Conservation (phyloP, 2,329 filamentous ascomycete genomes). For the Cladorrhinum sp. region DNA sequence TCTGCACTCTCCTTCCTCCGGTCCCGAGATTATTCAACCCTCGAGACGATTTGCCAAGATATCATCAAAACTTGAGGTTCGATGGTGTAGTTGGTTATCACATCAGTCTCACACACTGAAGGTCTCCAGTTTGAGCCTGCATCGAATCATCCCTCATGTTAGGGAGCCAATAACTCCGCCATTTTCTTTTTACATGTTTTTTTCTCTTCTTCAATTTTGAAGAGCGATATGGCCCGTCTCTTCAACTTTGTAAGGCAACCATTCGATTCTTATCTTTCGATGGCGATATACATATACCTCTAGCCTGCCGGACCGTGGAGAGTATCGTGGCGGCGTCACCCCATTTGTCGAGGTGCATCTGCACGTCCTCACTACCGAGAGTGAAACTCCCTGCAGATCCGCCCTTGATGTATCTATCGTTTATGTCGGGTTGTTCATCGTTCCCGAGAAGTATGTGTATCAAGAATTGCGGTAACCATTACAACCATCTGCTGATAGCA, state of each 20-base stretch:
- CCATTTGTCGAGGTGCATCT: background rate
- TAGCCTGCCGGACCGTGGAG: no score
- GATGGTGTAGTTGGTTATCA: slow-evolving; percentile 4
- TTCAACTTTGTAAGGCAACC: no score
- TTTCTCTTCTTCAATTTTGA: no score
- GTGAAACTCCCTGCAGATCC: background rate
- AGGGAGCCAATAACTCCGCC: no score
- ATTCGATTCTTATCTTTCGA: background rate
- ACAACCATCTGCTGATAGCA: no score
- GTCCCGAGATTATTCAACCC: background rate
- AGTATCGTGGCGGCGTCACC: background rate
- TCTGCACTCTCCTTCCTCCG: background rate
- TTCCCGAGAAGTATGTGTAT: background rate
- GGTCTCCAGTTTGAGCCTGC: background rate
- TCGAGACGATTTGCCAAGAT: background rate
- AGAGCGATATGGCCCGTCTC: no score
- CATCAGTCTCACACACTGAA: background rate
- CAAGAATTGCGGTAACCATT: background rate
- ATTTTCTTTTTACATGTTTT: no score
- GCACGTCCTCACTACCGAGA: background rate
- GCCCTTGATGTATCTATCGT: background rate
- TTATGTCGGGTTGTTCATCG: background rate
- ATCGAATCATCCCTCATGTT: background rate
- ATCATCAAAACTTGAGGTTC: background rate
- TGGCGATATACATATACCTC: no score